Base-by-base conservation (phyloP, 1,284 basidiomycete species). In the Leccinum subfulvum region DNA sequence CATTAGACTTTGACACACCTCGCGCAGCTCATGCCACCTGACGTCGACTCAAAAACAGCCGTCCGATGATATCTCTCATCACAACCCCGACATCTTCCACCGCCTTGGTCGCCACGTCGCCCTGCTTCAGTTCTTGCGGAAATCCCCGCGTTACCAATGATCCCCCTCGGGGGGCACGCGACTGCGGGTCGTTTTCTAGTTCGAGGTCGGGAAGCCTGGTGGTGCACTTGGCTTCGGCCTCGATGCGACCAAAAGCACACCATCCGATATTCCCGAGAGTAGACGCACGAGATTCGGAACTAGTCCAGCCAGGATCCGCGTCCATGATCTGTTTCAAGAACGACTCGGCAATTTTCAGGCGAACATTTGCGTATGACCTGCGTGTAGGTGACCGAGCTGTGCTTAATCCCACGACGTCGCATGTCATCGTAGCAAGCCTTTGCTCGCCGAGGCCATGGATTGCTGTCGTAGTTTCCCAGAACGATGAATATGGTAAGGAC, bases 401-500 rank as follows among this genome's bases (percentile, higher is more conserved):
- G 92, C 56, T 85, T 70, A 21, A 98, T 82, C 3, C 87, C 87
- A 4, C 87, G 83, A 4, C 76, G 69, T 16, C 79, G 74, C 89
- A 98, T 96, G 61, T 90, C 84, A 53, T 91, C 85, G 70, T 92
- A 91, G 28, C 93, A 82, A 2, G 77, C 81, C 73, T 83, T 87
- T 1, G 95, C 95, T 56, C 79, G 80, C 30, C 30, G 30, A 33
- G 3, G 73, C 68, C 59, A 81, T 80, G 52, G 91, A 78, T 1
- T 86, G 83, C 0, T 71, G 67, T 18, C 88, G 86, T 55, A 97
- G 79, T 73, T 89, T 90, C 1, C 89, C 93, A 18, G 87, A 33
- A 33, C 82, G 78, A 98, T 90, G 67, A 98, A 79, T 73, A 94
- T 90, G 18, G 94, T 94, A 66, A 94, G 84, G 57, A 90, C 81